Conservation (phyloP, 2,329 filamentous ascomycete species). For the Leptographium galeiforme region DNA sequence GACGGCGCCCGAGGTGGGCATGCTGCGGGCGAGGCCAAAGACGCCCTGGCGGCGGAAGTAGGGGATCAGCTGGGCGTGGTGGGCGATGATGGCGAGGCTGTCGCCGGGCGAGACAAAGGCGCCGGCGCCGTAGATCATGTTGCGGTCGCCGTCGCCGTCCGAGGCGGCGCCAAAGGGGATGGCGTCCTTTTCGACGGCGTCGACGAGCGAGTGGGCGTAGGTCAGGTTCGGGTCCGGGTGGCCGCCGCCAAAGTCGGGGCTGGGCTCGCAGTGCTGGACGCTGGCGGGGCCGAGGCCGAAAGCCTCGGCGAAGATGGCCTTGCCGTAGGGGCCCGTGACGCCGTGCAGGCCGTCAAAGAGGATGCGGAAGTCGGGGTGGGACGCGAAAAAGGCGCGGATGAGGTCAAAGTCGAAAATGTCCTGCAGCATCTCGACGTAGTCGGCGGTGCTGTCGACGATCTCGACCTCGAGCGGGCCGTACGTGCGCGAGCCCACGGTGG, state of each 20-base stretch:
- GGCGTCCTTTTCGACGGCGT: conserved; percentile 77
- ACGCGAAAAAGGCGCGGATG: conserved; percentile 84
- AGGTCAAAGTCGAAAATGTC: conserved; percentile 96
- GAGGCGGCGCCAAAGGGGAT: conserved; percentile 95
- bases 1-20: conserved; percentile 93
- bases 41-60: conserved; percentile 98
- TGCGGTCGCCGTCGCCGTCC: conserved; percentile 94
- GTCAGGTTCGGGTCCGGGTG: conserved; percentile 97
- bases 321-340: conserved; percentile 90
- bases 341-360: conserved; percentile 91
- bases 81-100: conserved; percentile 93
- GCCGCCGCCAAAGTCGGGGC: conserved; percentile 90
- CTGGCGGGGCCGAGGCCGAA: conserved; percentile 59
- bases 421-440: conserved; percentile 93
- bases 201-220: conserved; percentile 88
- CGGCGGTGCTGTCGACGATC: conserved; percentile 81
- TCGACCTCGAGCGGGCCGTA: conserved; percentile 87
- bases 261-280: conserved; percentile 85
- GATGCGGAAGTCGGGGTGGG: conserved; percentile 86
- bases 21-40: conserved; percentile 86
- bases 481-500: conserved; percentile 66
- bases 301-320: conserved; percentile 89
- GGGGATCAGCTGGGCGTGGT: conserved; percentile 90
- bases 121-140: conserved; percentile 99
- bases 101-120: conserved; percentile 95